These are phyloP conservation scores for Cutaneotrichosporon cavernicola DNA, from an alignment of 1,284 basidiomycete genomes.

Conservation along the genomic window DNA sequence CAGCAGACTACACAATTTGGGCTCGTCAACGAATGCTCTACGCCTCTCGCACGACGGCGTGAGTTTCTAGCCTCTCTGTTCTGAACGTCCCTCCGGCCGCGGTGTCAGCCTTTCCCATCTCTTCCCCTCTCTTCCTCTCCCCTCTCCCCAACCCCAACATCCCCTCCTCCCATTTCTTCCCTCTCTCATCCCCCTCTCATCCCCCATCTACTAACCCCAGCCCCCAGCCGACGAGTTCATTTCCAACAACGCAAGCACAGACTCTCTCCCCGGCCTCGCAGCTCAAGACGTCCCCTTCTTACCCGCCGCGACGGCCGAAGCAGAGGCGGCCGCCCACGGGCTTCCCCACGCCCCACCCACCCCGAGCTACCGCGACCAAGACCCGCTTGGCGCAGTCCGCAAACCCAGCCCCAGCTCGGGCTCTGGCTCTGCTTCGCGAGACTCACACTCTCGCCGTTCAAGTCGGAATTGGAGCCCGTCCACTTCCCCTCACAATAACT, in stretches of 20 bases:
- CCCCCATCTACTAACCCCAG: conserved; percentile 20
- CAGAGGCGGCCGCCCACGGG: conserved; percentile 12
- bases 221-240: conserved; percentile 41
- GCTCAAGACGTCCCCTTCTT: conserved; percentile 21
- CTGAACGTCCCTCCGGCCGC: not conserved
- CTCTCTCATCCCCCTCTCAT: not conserved
- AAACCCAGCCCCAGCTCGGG: not conserved
- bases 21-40: not conserved
- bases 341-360: not conserved
- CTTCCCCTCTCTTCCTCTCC: not conserved
- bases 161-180: conserved; percentile 8
- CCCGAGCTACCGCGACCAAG: conserved; percentile 6
- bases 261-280: conserved; percentile 39
- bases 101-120: conserved; percentile 10
- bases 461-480: conserved; percentile 1
- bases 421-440: not conserved
- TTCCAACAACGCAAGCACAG: conserved; percentile 41
- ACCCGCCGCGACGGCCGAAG: conserved; percentile 5
- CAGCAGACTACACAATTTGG: conserved; percentile 11
- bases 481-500: not conserved
- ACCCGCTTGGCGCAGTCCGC: conserved; percentile 10
- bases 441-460: not conserved
- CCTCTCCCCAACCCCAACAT: not conserved
- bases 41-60: conserved; percentile 31
- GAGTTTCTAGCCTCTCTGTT: conserved; percentile 4